phyloP scores from a whole-genome alignment of 108 stramenopile species.

The Nitzschia inconspicua region DNA sequence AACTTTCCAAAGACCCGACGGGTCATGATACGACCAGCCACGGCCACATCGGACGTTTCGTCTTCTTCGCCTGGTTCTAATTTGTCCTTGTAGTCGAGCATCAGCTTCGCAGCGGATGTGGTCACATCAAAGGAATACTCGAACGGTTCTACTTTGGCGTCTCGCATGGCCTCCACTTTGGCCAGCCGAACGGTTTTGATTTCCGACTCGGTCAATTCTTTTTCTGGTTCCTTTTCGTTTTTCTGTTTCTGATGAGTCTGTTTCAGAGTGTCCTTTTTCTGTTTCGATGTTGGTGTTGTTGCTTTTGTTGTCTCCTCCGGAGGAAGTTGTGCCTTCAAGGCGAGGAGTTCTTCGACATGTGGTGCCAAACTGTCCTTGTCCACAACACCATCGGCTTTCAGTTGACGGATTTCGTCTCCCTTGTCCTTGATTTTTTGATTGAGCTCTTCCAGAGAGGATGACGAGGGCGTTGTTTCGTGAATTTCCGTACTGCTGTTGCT shows the following conservation, averaged over 20 bases:
- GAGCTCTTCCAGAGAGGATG: constrained; percentile 41
- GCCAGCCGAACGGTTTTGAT: constrained; percentile 69
- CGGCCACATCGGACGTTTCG: constrained; percentile 63
- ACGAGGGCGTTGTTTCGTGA: no score
- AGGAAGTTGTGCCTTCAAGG: constrained; percentile 71
- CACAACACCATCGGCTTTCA: constrained; percentile 72
- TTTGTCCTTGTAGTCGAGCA: constrained; percentile 54
- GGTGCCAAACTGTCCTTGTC: constrained; percentile 71
- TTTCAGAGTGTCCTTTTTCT: constrained; percentile 5
- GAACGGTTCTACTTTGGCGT: constrained; percentile 77
- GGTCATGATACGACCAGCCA: constrained; percentile 94
- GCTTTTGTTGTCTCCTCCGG: constrained; percentile 7
- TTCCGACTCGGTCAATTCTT: constrained; percentile 58
- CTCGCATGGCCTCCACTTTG: constrained; percentile 78
- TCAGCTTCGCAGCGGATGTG: constrained; percentile 54
- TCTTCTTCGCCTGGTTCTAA: constrained; percentile 83
- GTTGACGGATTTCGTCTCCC: constrained; percentile 79
- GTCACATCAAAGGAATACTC: constrained; percentile 75
- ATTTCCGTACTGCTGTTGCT: no score
- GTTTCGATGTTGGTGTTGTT: constrained; percentile 3
- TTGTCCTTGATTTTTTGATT: constrained; percentile 65
- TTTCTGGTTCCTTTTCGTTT: constrained; percentile 24
- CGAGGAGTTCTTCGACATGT: constrained; percentile 72
- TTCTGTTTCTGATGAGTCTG: constrained; percentile 30
- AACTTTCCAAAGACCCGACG: constrained; percentile 95